Evolutionary conservation across 148 eudicot genomes (phyloP).

Genomic region (Arctostaphylos glauca): DNA sequence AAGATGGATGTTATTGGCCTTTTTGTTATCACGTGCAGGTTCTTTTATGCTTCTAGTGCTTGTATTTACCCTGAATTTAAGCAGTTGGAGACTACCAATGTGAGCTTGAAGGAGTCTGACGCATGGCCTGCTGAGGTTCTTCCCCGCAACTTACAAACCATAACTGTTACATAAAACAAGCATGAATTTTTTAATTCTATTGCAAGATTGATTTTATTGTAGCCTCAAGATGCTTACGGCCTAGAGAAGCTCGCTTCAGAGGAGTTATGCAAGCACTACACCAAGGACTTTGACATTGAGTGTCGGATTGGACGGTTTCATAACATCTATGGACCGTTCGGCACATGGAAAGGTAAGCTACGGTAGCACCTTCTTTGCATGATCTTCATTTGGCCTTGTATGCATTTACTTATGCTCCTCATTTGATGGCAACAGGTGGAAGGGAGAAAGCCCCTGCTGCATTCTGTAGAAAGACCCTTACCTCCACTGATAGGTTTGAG

Average conservation of each 20-base stretch:
- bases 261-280: constrained; percentile 41
- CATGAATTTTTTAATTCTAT: too few relatives aligned
- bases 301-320: constrained; percentile 56
- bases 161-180: neutral
- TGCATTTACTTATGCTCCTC: neutral
- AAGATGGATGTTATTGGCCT: neutral
- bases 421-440: constrained; percentile 35
- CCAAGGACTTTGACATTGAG: constrained; percentile 36
- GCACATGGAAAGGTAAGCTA: constrained; percentile 54
- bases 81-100: constrained; percentile 53
- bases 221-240: constrained; percentile 45
- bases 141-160: neutral
- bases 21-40: constrained; percentile 19
- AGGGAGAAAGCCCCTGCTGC: constrained; percentile 70
- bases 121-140: constrained; percentile 63
- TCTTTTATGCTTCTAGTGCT: constrained; percentile 60
- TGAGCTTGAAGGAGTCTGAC: constrained; percentile 57
- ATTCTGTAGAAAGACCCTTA: constrained; percentile 45
- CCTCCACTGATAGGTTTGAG: constrained; percentile 48
- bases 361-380: neutral
- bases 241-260: constrained; percentile 41
- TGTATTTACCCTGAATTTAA: constrained; percentile 61
- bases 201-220: neutral
- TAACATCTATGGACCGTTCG: constrained; percentile 55
- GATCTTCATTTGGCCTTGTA: neutral